phyloP scores from a whole-genome alignment of 495 filamentous ascomycete genomes.

The Penicillium salamii region DNA sequence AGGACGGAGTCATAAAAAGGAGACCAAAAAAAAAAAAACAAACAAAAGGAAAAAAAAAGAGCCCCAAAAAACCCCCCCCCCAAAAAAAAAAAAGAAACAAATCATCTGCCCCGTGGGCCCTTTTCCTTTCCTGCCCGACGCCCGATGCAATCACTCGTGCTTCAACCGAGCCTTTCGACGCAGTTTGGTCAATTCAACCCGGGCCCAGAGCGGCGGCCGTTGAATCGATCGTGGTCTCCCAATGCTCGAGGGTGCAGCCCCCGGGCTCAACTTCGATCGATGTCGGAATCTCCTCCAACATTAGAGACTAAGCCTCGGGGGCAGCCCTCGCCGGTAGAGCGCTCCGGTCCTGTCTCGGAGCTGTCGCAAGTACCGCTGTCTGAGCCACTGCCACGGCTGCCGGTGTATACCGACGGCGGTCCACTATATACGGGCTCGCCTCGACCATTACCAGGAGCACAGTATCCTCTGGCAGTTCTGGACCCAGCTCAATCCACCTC shows the following conservation, averaged over 20 bases:
- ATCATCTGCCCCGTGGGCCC: constrained; percentile 12
- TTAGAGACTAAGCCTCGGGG: constrained; percentile 57
- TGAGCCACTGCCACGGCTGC: constrained; percentile 20
- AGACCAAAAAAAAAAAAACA: constrained; percentile 15
- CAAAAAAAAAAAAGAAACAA: constrained; percentile 10
- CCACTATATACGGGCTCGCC: constrained; percentile 24
- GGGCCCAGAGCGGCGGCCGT: constrained; percentile 64
- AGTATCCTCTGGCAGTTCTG: constrained; percentile 29
- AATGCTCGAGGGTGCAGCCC: constrained; percentile 66
- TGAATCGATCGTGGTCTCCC: constrained; percentile 66
- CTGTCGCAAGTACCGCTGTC: constrained; percentile 9
- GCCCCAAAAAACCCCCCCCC: too few relatives aligned
- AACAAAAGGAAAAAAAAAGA: neutral
- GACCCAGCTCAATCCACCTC: constrained; percentile 20
- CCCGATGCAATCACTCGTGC: constrained; percentile 51
- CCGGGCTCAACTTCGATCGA: constrained; percentile 70
- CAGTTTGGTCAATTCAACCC: constrained; percentile 45
- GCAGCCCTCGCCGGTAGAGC: constrained; percentile 34
- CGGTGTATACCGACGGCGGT: constrained; percentile 28
- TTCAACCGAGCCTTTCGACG: constrained; percentile 42
- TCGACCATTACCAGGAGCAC: constrained; percentile 24
- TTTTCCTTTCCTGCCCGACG: constrained; percentile 14
- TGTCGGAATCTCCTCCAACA: constrained; percentile 73
- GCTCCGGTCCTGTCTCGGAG: constrained; percentile 21
- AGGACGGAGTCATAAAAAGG: neutral